Base-by-base conservation (phyloP, 2,329 filamentous ascomycete genomes). In the Talaromyces rugulosus region DNA sequence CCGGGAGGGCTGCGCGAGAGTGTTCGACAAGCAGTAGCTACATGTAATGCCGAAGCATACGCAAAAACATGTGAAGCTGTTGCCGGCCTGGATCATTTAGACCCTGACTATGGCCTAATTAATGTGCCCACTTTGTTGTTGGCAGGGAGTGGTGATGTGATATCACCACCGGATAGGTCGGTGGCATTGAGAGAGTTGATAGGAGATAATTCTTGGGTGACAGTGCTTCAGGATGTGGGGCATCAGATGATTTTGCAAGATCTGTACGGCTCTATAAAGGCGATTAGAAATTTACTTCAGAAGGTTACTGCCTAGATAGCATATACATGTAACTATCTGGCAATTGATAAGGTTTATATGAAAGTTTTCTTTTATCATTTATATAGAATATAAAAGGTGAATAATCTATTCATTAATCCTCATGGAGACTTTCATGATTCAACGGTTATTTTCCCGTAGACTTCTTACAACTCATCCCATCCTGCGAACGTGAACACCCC, bases 401-500 rank as follows among this genome's bases (percentile, higher is more conserved):
- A 31, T 31, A 23, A 23, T 2, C 23, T 23, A 1, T 23, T 23
- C 23, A 23, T 23, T 23, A 23, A 23, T 23, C 23, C 2, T 23
- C 23, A 23, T 23, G 23, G 23, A 2, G 23, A 23, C 23, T 23
- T 23, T 23, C 23, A 23, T 23, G 23, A 23, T 23, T 23, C 23
- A 23, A 23, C 23, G 1, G 23, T 30, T 53, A 53, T 53, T 53
- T 53, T 27, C 14, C 51, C 2, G 51, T 53, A 53, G 58, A 40
- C 23, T 2, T 50, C 50, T 18, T 42, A 51, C 63, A 65, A 52
- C 63, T 65, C 18, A 30, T 61, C 47, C 62, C 63, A 63, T 56
- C 56, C 31, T 56, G 31, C 9, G 60, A 55, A 16, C 65, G 60
- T 16, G 61, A 59, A 66, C 77, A 78, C 0, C 75, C 75, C 7